phyloP scores from a whole-genome alignment of 768 basidiomycete genomes.

The Cyathus striatus region DNA sequence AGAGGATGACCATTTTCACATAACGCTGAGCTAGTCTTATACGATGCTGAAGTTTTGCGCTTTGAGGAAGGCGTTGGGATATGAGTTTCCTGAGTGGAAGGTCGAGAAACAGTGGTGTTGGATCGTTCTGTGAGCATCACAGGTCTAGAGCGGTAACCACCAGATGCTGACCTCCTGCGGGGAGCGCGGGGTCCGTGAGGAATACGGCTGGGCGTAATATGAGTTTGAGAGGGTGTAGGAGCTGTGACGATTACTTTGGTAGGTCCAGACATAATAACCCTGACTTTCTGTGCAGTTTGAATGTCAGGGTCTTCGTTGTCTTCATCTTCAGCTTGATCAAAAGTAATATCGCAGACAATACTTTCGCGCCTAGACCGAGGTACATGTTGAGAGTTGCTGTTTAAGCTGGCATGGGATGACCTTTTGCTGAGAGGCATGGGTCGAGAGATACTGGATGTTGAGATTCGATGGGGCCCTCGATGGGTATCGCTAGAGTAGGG shows the following conservation, averaged over 20 bases:
- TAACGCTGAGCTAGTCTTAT: no score
- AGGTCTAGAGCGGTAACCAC: no score
- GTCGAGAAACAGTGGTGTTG: slow-evolving; percentile 9
- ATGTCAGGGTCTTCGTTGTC: slow-evolving; percentile 3
- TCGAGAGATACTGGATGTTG: slow-evolving; percentile 4
- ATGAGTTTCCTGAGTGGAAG: slow-evolving; percentile 15
- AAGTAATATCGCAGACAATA: background rate
- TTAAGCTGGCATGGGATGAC: slow-evolving; percentile 8
- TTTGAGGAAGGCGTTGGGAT: slow-evolving; percentile 26
- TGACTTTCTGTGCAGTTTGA: slow-evolving; percentile 22
- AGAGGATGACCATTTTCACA: no score
- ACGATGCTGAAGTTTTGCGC: slow-evolving; percentile 17
- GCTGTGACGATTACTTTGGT: slow-evolving; percentile 50
- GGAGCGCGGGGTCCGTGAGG: slow-evolving; percentile 39
- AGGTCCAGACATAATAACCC: slow-evolving; percentile 40
- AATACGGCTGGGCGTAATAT: slow-evolving; percentile 27
- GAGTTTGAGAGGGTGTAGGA: slow-evolving; percentile 39
- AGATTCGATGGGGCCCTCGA: slow-evolving; percentile 1
- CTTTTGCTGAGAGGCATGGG: slow-evolving; percentile 7
- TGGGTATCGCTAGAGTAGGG: slow-evolving; percentile 9
- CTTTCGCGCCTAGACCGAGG: background rate
- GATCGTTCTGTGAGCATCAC: slow-evolving; percentile 19
- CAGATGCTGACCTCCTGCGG: no score
- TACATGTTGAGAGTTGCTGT: background rate
- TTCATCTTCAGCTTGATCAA: slow-evolving; percentile 1